phyloP scores from a whole-genome alignment of 2,329 filamentous ascomycete genomes.

The Cercospora sojina region DNA sequence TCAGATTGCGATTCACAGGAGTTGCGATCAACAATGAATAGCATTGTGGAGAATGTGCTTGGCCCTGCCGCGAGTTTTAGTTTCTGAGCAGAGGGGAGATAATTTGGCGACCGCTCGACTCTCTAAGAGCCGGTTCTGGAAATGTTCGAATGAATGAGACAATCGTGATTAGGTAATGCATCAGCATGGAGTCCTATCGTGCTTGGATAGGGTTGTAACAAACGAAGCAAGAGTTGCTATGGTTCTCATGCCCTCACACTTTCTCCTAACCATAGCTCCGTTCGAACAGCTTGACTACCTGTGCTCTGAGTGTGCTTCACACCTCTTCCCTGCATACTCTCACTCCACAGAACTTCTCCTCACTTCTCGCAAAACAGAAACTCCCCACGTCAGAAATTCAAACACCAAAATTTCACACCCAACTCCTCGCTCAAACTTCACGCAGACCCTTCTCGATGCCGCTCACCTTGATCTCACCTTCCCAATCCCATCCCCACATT shows the following conservation, averaged over 20 bases:
- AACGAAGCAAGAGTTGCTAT: background rate
- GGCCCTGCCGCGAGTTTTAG: slow-evolving; percentile 13
- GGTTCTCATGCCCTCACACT: background rate
- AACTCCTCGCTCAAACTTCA: slow-evolving; percentile 2
- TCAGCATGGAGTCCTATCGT: background rate
- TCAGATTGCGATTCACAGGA: slow-evolving; percentile 16
- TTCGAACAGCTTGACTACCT: too few relatives aligned
- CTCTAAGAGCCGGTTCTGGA: background rate
- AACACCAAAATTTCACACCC: background rate
- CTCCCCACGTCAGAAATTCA: background rate
- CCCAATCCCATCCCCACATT: slow-evolving; percentile 1
- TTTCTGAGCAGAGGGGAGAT: slow-evolving; percentile 2
- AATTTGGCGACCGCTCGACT: background rate
- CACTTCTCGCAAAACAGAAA: background rate
- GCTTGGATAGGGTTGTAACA: background rate
- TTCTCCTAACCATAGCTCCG: background rate
- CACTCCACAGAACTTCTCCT: background rate
- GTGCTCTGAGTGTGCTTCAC: background rate
- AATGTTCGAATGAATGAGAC: background rate
- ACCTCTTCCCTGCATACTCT: background rate
- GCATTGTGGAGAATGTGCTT: slow-evolving; percentile 13
- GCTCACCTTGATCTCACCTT: background rate
- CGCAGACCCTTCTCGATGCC: background rate
- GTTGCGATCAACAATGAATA: slow-evolving; percentile 10
- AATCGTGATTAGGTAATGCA: background rate